Base-by-base conservation (phyloP, 2,329 filamentous ascomycete species). In the Penicillium decumbens region DNA sequence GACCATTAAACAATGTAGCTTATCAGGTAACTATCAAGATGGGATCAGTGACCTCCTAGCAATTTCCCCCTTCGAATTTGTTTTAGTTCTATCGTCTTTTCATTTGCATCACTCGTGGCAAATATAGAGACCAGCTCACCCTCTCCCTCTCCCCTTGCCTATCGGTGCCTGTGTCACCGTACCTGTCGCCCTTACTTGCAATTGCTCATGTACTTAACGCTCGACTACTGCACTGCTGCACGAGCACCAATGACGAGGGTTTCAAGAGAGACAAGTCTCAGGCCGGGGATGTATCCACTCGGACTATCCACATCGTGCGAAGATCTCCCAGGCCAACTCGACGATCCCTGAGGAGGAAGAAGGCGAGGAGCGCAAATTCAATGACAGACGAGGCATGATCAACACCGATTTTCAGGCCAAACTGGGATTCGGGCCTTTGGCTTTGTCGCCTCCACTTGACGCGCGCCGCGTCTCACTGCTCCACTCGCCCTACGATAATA, bases 401-500 rank as follows among this genome's bases (percentile, higher is more conserved):
- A 47, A 41, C 50, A 13, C 10, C 10, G 50, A 46, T 33, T 25
- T 49, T 52, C 42, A 28, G 44, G 43, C 32, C 32, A 33, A 45
- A 38, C 24, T 43, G 35, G 25, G 40, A 47, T 47, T 42, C 24
- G 27, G 33, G 43, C 45, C 15, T 25, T 29, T 13, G 28, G 33
- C 18, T 20, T 37, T 12, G 32, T 30, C 40, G 41, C 27, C 45
- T 51, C 49, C 41, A 55, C 53, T 47, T 38, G 50, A 55, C 50
- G 47, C 41, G 23, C 23, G 38, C 38, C 27, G 18, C 50, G 43
- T 48, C 49, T 55, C 44, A 52, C 50, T 39, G 18, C 50, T 44
- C 45, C 49, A 41, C 41, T 40, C 38, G 12, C 4, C 23, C 38
- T n/a, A 24, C n/a, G 30, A 45, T 56, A 58, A 58, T 56, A 49